phyloP scores from a whole-genome alignment of 441 rosid species.

The Hura crepitans region DNA sequence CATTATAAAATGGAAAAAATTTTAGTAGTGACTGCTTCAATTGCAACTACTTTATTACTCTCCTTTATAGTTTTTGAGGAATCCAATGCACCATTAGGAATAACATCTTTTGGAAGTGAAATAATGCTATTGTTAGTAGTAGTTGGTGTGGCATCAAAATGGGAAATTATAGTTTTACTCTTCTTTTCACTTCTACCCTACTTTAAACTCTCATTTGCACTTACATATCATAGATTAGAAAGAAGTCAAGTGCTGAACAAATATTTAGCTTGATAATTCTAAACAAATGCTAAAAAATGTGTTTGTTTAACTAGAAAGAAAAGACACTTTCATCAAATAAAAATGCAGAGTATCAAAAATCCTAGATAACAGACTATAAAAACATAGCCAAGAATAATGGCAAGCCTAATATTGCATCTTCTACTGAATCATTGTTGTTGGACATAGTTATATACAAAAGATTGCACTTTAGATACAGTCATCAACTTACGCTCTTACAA shows the following conservation, averaged over 20 bases:
- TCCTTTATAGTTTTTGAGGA: too few species aligned
- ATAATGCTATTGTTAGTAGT: too few species aligned
- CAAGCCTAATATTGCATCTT: conserved; percentile 79
- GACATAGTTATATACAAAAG: conserved; percentile 37
- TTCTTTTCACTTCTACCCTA: too few species aligned
- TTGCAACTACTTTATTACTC: too few species aligned
- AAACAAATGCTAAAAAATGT: not conserved
- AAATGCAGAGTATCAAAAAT: not conserved
- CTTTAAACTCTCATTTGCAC: too few species aligned
- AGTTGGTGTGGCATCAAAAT: too few species aligned
- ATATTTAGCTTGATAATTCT: not conserved
- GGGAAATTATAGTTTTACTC: too few species aligned
- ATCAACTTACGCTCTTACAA: conserved; percentile 77
- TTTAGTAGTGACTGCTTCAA: too few species aligned
- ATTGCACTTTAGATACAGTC: conserved; percentile 62
- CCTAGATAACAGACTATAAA: conserved; percentile 1
- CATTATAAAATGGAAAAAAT: too few species aligned
- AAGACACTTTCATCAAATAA: not conserved
- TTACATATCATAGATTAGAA: too few species aligned
- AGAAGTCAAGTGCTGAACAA: not conserved
- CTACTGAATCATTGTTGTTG: conserved; percentile 42
- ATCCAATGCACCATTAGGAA: too few species aligned
- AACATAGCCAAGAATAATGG: conserved; percentile 80
- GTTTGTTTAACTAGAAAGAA: not conserved
- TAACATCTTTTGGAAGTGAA: too few species aligned